These are phyloP conservation scores for Aspergillus sp. DNA, from an alignment of 2,329 filamentous ascomycete genomes.

Conservation along the genomic window DNA sequence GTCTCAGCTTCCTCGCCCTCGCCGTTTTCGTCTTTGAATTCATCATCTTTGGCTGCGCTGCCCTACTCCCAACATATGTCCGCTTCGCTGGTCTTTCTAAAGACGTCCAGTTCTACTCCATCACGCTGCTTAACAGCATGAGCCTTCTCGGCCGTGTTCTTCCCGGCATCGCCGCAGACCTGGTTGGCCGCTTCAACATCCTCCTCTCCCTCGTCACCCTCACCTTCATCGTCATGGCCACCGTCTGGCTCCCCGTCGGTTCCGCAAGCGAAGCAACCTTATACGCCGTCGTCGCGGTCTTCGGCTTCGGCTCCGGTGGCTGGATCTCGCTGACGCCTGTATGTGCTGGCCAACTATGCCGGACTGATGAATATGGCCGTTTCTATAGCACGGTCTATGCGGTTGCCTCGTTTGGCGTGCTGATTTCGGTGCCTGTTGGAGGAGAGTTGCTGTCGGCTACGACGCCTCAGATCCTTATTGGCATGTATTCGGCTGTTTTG, in stretches of 20 bases:
- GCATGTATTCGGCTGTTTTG: slow-evolving; percentile 47
- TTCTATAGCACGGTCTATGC: slow-evolving; percentile 51
- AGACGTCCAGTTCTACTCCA: slow-evolving; percentile 45
- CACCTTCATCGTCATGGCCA: slow-evolving; percentile 43
- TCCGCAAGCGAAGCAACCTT: slow-evolving; percentile 39
- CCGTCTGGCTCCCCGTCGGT: slow-evolving; percentile 48
- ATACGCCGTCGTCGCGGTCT: slow-evolving; percentile 48
- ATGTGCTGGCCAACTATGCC: slow-evolving; percentile 49
- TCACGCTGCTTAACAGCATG: slow-evolving; percentile 47
- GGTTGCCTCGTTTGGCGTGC: slow-evolving; percentile 46
- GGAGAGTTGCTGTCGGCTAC: slow-evolving; percentile 49
- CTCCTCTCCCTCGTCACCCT: slow-evolving; percentile 37
- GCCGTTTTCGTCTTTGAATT: slow-evolving; percentile 51
- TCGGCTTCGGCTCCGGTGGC: slow-evolving; percentile 51
- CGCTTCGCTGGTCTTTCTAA: slow-evolving; percentile 38
- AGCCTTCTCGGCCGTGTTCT: slow-evolving; percentile 46
- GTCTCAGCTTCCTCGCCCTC: slow-evolving; percentile 44
- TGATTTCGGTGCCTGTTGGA: slow-evolving; percentile 48
- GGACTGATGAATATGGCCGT: slow-evolving; percentile 48
- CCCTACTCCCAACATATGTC: slow-evolving; percentile 48
- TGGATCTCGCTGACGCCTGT: slow-evolving; percentile 48
- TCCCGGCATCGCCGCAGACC: slow-evolving; percentile 46
- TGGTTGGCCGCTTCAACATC: slow-evolving; percentile 49
- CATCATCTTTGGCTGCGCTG: slow-evolving; percentile 50
- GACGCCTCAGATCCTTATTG: slow-evolving; percentile 46